Evolutionary conservation across 306 rosid genomes (phyloP).

Genomic region (Clitoria ternatea): DNA sequence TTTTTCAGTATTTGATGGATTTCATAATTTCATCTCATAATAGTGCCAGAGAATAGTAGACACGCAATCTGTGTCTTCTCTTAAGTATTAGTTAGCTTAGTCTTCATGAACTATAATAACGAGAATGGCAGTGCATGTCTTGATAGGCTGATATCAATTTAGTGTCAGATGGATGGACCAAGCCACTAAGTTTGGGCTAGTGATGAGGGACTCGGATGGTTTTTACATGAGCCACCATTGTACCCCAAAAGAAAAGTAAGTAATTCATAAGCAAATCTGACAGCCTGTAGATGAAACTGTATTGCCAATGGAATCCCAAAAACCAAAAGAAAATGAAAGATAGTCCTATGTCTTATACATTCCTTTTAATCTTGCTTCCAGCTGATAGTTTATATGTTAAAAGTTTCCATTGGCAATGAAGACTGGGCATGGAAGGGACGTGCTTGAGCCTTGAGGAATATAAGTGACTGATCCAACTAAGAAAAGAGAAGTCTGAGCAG

Average conservation of each 20-base stretch:
- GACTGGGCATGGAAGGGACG: too few relatives aligned
- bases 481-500: too few relatives aligned
- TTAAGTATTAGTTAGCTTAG: background rate
- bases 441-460: too few relatives aligned
- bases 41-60: background rate
- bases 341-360: background rate
- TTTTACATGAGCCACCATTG: background rate
- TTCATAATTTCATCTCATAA: background rate
- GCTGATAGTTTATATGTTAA: background rate
- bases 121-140: background rate
- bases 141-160: background rate
- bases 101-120: background rate
- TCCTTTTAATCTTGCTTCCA: background rate
- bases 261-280: too few relatives aligned
- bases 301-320: too few relatives aligned
- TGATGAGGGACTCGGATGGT: background rate
- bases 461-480: too few relatives aligned
- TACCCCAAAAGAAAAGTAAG: background rate
- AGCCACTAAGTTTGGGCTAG: background rate
- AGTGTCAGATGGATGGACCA: background rate
- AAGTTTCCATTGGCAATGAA: too few relatives aligned
- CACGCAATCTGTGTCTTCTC: background rate
- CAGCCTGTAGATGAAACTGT: too few relatives aligned
- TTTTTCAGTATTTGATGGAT: background rate
- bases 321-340: too few relatives aligned